These are phyloP conservation scores for Penicillium lividum DNA, from an alignment of 495 filamentous ascomycete genomes.

Conservation along the genomic window DNA sequence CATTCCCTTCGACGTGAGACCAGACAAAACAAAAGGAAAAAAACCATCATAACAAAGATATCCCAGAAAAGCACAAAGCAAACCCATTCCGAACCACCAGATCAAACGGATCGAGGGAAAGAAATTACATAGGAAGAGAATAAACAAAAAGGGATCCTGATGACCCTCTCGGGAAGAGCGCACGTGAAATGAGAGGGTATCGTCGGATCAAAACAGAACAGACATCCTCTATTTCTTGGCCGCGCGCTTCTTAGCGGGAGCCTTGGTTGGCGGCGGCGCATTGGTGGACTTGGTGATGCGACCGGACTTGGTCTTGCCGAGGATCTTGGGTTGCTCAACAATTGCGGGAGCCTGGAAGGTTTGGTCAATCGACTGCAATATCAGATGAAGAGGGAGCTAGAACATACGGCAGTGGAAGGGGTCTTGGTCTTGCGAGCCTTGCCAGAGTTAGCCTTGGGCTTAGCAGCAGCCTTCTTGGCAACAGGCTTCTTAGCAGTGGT, in stretches of 20 bases:
- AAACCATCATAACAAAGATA: slow-evolving; percentile 37
- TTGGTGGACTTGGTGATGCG: slow-evolving; percentile 75
- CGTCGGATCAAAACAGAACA: slow-evolving; percentile 20
- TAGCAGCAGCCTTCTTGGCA: slow-evolving; percentile 47
- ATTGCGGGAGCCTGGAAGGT: slow-evolving; percentile 59
- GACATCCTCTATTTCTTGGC: slow-evolving; percentile 54
- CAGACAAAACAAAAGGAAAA: slow-evolving; percentile 20
- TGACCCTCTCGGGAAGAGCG: slow-evolving; percentile 28
- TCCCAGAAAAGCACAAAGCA: slow-evolving; percentile 39
- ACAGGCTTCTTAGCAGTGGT: slow-evolving; percentile 31
- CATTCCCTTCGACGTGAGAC: slow-evolving; percentile 35
- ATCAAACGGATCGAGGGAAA: slow-evolving; percentile 28
- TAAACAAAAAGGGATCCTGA: slow-evolving; percentile 18
- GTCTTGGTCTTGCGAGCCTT: slow-evolving; percentile 52
- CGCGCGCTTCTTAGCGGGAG: slow-evolving; percentile 59
- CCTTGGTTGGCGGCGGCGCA: slow-evolving; percentile 47
- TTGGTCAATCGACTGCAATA: neutral
- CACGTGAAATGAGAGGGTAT: slow-evolving; percentile 32
- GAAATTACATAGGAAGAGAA: slow-evolving; percentile 35
- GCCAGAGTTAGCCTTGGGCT: slow-evolving; percentile 55
- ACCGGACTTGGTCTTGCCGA: slow-evolving; percentile 88
- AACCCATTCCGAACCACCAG: slow-evolving; percentile 31
- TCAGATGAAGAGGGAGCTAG: neutral
- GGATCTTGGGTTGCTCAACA: slow-evolving; percentile 69
- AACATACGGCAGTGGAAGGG: slow-evolving; percentile 41